Percentiles rank a stretch among this genome's conserved stretches.
Evolutionary conservation across 1,284 basidiomycete species (phyloP).

Genomic region (Ustilago cynodontis): DNA sequence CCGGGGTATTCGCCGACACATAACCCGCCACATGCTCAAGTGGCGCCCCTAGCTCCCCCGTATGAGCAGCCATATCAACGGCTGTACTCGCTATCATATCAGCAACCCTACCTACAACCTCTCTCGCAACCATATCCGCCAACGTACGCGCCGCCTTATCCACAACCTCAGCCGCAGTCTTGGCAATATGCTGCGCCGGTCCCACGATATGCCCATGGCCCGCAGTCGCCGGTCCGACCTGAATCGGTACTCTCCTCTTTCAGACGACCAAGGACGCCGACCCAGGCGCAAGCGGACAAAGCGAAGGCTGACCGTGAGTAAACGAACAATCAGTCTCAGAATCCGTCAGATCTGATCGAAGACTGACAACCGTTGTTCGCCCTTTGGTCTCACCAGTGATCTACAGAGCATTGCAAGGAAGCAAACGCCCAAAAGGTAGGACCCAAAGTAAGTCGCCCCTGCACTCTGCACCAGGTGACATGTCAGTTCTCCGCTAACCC

Average conservation of each 20-base stretch:
- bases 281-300: slow-evolving; percentile 19
- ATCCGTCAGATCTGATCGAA: too few relatives aligned
- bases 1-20: background rate
- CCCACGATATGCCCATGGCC: background rate
- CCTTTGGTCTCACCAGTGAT: slow-evolving; percentile 11
- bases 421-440: slow-evolving; percentile 16
- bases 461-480: background rate
- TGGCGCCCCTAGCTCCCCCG: too few relatives aligned
- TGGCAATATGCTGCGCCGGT: background rate
- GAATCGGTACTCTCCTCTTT: slow-evolving; percentile 1
- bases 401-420: slow-evolving; percentile 16
- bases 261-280: slow-evolving; percentile 11
- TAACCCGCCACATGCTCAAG: background rate
- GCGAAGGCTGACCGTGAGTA: slow-evolving; percentile 31
- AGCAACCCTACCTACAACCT: too few relatives aligned
- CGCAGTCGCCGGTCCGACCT: background rate
- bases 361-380: background rate
- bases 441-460: slow-evolving; percentile 6
- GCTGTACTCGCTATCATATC: background rate
- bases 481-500: background rate
- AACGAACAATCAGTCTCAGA: background rate
- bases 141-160: background rate
- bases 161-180: background rate
- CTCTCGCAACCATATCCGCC: too few relatives aligned
- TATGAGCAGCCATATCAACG: background rate